These are phyloP conservation scores for Durotheca rogersii DNA, from an alignment of 495 filamentous ascomycete genomes.

Conservation along the genomic window DNA sequence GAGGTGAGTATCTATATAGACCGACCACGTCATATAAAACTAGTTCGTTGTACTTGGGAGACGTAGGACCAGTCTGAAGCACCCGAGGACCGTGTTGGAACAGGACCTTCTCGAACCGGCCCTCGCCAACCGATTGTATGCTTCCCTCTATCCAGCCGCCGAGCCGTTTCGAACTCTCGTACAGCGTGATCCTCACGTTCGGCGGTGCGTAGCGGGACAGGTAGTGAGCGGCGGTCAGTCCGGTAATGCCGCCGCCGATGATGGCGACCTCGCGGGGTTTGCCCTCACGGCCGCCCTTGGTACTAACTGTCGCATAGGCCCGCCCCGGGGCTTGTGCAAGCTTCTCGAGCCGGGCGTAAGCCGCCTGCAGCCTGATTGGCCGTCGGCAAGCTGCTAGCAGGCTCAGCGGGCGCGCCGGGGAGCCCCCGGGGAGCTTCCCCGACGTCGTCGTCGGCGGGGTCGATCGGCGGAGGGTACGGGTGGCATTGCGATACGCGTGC, in stretches of 20 bases:
- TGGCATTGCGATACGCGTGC: constrained; percentile 22
- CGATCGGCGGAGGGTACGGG: constrained; percentile 9
- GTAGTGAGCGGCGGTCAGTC: constrained; percentile 77
- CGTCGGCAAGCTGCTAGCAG: constrained; percentile 8
- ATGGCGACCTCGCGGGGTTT: constrained; percentile 61
- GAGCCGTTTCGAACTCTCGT: constrained; percentile 65
- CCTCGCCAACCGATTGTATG: constrained; percentile 56
- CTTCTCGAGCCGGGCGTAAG: constrained; percentile 4
- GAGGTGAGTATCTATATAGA: too few relatives aligned
- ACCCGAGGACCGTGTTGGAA: constrained; percentile 89
- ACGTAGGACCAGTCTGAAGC: constrained; percentile 52
- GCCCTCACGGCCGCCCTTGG: constrained; percentile 14
- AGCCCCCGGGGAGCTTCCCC: constrained; percentile 1
- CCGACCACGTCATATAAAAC: constrained; percentile 48
- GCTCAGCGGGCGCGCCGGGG: constrained; percentile 23
- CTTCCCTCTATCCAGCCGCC: constrained; percentile 87
- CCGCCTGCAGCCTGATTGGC: constrained; percentile 3
- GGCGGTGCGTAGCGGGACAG: constrained; percentile 53
- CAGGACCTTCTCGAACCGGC: constrained; percentile 55
- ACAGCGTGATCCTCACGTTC: constrained; percentile 66
- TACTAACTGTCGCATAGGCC: constrained; percentile 21
- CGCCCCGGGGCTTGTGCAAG: not conserved
- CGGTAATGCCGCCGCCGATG: constrained; percentile 87
- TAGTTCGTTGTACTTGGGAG: constrained; percentile 41
- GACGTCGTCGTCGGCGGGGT: not conserved